phyloP scores from a whole-genome alignment of 768 basidiomycete genomes.

The Phylloporus scabripes region DNA sequence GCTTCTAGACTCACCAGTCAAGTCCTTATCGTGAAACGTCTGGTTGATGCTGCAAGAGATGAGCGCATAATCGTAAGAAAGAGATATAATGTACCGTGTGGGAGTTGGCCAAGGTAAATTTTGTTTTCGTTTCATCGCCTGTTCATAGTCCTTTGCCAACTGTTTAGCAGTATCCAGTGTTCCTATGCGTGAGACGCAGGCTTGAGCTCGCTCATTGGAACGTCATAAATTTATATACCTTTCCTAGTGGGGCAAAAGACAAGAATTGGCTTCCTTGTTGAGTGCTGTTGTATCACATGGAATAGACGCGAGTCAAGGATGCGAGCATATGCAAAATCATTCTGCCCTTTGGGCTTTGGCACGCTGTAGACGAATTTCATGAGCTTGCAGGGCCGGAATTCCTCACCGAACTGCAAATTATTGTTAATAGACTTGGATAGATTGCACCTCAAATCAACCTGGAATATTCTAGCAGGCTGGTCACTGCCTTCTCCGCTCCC shows the following conservation, averaged over 20 bases:
- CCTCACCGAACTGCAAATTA: conserved; percentile 75
- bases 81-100: conserved; percentile 35
- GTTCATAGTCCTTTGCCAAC: conserved; percentile 65
- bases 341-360: conserved; percentile 53
- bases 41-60: conserved; percentile 43
- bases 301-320: conserved; percentile 72
- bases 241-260: conserved; percentile 88
- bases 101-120: conserved; percentile 67
- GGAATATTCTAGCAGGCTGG: conserved; percentile 56
- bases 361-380: conserved; percentile 69
- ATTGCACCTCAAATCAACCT: conserved; percentile 39
- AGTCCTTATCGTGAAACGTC: conserved; percentile 60
- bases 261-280: conserved; percentile 76
- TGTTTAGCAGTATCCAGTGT: conserved; percentile 68
- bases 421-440: background rate
- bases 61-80: background rate
- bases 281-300: conserved; percentile 63
- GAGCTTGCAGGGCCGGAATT: conserved; percentile 83
- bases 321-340: conserved; percentile 74
- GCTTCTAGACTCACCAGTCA: conserved; percentile 36
- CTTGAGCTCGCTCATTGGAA: background rate
- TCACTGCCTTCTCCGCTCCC: conserved; percentile 37
- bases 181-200: conserved; percentile 32
- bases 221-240: conserved; percentile 38
- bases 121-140: conserved; percentile 44